A percentile compares a stretch with the other conserved stretches of the same genome.
Evolutionary conservation across 768 basidiomycete species (phyloP).

Genomic region (Trametes sanguinea): DNA sequence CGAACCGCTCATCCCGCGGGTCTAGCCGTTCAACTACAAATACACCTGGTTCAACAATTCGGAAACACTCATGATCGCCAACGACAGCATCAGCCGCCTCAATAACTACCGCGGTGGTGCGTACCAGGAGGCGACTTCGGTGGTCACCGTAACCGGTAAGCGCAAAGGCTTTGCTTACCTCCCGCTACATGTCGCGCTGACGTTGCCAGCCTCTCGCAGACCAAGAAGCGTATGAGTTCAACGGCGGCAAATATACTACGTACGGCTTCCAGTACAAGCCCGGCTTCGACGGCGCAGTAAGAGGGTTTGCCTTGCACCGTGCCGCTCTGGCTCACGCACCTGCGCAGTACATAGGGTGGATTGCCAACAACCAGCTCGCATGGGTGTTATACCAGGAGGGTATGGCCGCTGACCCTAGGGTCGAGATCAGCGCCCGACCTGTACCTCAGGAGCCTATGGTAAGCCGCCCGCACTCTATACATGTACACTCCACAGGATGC

Average conservation of each 20-base stretch:
- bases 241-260: constrained; percentile 55
- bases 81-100: constrained; percentile 50
- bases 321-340: neutral
- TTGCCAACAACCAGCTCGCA: constrained; percentile 56
- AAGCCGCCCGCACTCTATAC: neutral
- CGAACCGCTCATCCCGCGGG: neutral
- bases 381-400: constrained; percentile 75
- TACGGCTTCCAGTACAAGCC: constrained; percentile 86
- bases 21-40: constrained; percentile 71
- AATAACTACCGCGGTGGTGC: constrained; percentile 76
- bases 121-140: constrained; percentile 72
- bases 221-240: constrained; percentile 66
- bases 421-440: constrained; percentile 68
- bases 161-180: too few relatives aligned
- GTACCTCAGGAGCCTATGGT: constrained; percentile 88
- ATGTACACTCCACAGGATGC: too few relatives aligned
- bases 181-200: neutral
- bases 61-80: constrained; percentile 55
- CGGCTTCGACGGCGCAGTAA: constrained; percentile 58
- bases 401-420: constrained; percentile 54
- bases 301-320: constrained; percentile 27
- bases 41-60: constrained; percentile 72
- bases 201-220: constrained; percentile 40
- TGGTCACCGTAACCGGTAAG: constrained; percentile 38
- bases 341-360: constrained; percentile 78